These are phyloP conservation scores for Alternaria consortialis DNA, from an alignment of 2,329 filamentous ascomycete species.

Conservation along the genomic window DNA sequence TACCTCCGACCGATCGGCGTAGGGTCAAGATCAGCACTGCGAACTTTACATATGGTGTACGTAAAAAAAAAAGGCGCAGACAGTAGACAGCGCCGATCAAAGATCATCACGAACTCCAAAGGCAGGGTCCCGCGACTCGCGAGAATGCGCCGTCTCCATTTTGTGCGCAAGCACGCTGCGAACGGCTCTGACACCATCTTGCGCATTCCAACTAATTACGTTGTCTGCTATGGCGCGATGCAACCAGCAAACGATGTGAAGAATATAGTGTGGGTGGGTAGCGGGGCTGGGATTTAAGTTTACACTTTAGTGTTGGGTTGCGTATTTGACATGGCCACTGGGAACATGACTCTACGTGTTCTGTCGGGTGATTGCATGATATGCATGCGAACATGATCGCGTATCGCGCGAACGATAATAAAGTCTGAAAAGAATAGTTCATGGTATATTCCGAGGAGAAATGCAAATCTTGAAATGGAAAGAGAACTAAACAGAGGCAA, in stretches of 20 bases:
- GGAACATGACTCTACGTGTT: not conserved
- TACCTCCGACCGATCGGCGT: conserved; percentile 13
- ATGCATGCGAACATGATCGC: not conserved
- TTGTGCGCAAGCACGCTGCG: not conserved
- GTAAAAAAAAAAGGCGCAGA: not conserved
- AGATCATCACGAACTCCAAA: not conserved
- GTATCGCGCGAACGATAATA: not conserved
- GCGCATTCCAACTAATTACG: not conserved
- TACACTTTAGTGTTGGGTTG: not conserved
- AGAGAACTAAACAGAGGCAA: not conserved
- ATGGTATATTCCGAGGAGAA: too few species aligned
- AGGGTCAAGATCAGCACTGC: conserved; percentile 5
- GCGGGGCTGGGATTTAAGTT: not conserved
- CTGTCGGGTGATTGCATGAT: not conserved
- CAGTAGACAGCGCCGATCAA: conserved; percentile 4
- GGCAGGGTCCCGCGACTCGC: conserved; percentile 11
- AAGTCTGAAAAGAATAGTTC: not conserved
- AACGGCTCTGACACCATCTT: conserved; percentile 11
- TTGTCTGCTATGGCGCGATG: conserved; percentile 1
- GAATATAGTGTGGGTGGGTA: not conserved
- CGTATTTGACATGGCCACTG: not conserved
- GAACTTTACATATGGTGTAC: not conserved
- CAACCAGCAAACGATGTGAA: not conserved
- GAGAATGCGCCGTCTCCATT: not conserved
- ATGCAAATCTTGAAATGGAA: not conserved